Conservation (phyloP, 2,329 filamentous ascomycete species). For the Elsinoe ampelina region DNA sequence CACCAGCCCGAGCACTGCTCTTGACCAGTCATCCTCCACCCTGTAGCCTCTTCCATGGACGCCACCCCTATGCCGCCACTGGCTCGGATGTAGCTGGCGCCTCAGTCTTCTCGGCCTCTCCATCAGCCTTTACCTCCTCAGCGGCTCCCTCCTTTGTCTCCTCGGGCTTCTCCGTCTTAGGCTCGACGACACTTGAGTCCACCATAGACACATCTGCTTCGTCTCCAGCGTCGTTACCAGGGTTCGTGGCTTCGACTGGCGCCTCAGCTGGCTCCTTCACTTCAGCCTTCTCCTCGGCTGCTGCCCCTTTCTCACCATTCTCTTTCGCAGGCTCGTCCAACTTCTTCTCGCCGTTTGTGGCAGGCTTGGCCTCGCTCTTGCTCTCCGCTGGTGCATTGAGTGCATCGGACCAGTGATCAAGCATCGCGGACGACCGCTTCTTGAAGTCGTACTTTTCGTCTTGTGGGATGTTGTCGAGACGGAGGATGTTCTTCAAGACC, state of each 20-base stretch:
- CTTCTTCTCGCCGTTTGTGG: conserved; percentile 21
- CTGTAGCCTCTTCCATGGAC: too few species aligned
- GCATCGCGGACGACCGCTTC: conserved; percentile 63
- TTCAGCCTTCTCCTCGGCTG: conserved; percentile 10
- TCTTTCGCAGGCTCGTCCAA: conserved; percentile 31
- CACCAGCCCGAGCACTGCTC: background rate
- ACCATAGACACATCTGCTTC: conserved; percentile 24
- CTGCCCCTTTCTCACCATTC: conserved; percentile 25
- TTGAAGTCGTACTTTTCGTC: conserved; percentile 90
- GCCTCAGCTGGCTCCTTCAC: conserved; percentile 11
- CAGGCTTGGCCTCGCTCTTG: conserved; percentile 19
- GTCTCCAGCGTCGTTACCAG: conserved; percentile 20
- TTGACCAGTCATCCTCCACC: too few species aligned
- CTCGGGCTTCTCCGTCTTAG: conserved; percentile 18
- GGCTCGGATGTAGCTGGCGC: conserved; percentile 17
- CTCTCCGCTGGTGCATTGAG: conserved; percentile 36
- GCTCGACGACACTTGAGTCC: conserved; percentile 24
- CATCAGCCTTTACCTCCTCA: conserved; percentile 15
- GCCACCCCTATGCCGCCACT: background rate
- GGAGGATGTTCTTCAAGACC: conserved; percentile 88
- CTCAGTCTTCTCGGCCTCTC: conserved; percentile 16
- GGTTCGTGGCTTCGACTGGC: conserved; percentile 20
- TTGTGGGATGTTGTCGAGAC: conserved; percentile 72
- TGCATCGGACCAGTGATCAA: conserved; percentile 84
- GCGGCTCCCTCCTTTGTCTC: conserved; percentile 21